Conservation (phyloP, 164 flowering plant species). For the Liquidambar formosana region DNA sequence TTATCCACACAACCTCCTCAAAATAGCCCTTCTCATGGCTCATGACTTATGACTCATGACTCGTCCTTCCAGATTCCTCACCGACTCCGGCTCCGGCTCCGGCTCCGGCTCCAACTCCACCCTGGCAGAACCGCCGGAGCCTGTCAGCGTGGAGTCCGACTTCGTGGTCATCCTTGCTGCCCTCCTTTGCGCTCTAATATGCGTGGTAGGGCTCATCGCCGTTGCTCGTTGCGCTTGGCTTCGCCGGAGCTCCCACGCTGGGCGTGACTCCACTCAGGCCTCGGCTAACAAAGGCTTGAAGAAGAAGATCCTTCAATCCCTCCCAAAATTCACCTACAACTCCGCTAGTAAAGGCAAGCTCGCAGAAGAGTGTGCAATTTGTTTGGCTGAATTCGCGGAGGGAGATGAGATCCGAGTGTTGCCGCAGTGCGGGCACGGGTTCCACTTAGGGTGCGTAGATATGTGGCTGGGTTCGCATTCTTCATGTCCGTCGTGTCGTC, state of each 20-base stretch:
- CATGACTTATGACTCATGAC: slow-evolving; percentile 23
- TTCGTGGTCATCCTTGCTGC: slow-evolving; percentile 35
- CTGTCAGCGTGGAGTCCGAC: slow-evolving; percentile 23
- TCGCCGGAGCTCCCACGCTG: slow-evolving; percentile 13
- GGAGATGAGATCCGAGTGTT: slow-evolving; percentile 80
- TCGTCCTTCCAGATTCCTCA: slow-evolving; percentile 13
- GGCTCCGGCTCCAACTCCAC: not conserved
- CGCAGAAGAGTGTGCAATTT: slow-evolving; percentile 73
- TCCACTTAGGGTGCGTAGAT: slow-evolving; percentile 82
- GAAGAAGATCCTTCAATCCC: slow-evolving; percentile 69
- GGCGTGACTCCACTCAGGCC: slow-evolving; percentile 4
- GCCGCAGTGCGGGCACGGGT: slow-evolving; percentile 87
- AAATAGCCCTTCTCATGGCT: not conserved
- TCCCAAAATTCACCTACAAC: slow-evolving; percentile 58
- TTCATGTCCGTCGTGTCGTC: slow-evolving; percentile 75
- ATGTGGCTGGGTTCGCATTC: slow-evolving; percentile 83
- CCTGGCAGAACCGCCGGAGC: slow-evolving; percentile 19
- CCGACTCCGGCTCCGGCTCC: not conserved
- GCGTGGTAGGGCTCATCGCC: slow-evolving; percentile 29
- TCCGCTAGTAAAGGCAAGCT: slow-evolving; percentile 29
- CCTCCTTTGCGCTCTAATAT: slow-evolving; percentile 31
- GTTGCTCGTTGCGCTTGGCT: slow-evolving; percentile 30
- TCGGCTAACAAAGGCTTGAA: slow-evolving; percentile 68
- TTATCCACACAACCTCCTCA: not conserved
- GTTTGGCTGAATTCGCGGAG: slow-evolving; percentile 71